Conservation (phyloP, 129 eudicot genomes). For the Pulicaria dysenterica region DNA sequence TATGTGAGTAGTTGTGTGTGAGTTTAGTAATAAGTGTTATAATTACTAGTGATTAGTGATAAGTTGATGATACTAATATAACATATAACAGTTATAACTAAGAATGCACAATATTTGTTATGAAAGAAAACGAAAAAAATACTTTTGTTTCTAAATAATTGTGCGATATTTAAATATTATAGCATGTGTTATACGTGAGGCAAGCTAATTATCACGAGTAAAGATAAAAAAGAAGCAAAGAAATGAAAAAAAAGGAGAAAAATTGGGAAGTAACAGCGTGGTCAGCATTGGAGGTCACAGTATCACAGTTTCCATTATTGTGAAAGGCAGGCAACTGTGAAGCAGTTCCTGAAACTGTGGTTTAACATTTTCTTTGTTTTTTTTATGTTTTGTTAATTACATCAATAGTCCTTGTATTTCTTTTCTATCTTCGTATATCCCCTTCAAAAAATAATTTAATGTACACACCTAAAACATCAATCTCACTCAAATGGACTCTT, state of each 20-base stretch:
- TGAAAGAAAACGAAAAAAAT: too few species aligned
- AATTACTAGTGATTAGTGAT: too few species aligned
- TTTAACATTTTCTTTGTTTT: constrained; percentile 36
- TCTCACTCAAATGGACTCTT: too few species aligned
- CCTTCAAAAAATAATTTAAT: not conserved
- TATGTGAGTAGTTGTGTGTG: too few species aligned
- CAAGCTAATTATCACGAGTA: not conserved
- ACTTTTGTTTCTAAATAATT: too few species aligned
- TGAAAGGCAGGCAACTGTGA: constrained; percentile 37
- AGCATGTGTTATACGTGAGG: not conserved
- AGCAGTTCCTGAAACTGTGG: constrained; percentile 30
- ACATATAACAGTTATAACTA: too few species aligned
- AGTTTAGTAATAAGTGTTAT: too few species aligned
- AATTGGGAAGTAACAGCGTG: constrained; percentile 32
- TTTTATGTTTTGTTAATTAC: constrained; percentile 18
- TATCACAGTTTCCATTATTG: constrained; percentile 39
- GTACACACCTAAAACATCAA: not conserved
- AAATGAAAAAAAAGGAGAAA: constrained; percentile 4
- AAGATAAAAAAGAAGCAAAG: not conserved
- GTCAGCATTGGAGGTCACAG: constrained; percentile 32
- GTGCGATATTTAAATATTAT: not conserved
- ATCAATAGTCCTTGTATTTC: constrained; percentile 18
- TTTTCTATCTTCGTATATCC: too few species aligned
- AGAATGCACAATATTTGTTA: too few species aligned
- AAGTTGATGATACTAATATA: too few species aligned